Percentiles rank a stretch among this genome's conserved stretches.
phyloP scores from a whole-genome alignment of 768 basidiomycete species.

The Tylopilus sp. region DNA sequence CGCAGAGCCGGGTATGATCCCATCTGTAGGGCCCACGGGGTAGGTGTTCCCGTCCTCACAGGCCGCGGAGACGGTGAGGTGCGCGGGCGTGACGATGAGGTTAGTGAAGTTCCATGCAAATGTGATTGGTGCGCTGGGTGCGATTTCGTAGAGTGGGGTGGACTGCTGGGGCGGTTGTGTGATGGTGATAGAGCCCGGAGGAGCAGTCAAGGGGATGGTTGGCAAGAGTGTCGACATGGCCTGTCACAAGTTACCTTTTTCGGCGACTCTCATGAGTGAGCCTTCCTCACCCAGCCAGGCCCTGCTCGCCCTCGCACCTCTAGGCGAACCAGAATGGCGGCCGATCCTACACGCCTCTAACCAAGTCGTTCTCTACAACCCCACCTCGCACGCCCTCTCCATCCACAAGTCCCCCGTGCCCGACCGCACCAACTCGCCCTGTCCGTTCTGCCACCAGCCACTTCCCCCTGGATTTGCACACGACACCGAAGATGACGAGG shows the following conservation, averaged over 20 bases:
- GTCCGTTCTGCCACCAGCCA: slow-evolving; percentile 73
- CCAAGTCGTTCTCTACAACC: slow-evolving; percentile 86
- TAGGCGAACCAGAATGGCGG: slow-evolving; percentile 56
- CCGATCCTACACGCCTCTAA: slow-evolving; percentile 81
- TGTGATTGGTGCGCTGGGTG: slow-evolving; percentile 66
- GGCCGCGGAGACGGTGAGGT: slow-evolving; percentile 56
- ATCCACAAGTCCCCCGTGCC: slow-evolving; percentile 42
- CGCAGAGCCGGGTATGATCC: slow-evolving; percentile 47
- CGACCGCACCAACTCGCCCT: slow-evolving; percentile 33
- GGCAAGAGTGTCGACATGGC: slow-evolving; percentile 3
- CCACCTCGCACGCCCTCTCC: slow-evolving; percentile 77
- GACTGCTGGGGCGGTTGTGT: slow-evolving; percentile 80
- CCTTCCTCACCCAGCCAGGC: slow-evolving; percentile 32
- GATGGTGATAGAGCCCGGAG: slow-evolving; percentile 66
- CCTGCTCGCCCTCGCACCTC: slow-evolving; percentile 24
- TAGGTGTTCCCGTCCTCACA: slow-evolving; percentile 68
- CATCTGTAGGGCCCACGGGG: slow-evolving; percentile 54
- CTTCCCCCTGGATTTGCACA: slow-evolving; percentile 46
- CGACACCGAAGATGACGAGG: slow-evolving; percentile 21
- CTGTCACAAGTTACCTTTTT: no score
- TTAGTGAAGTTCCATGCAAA: slow-evolving; percentile 90
- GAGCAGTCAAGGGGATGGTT: slow-evolving; percentile 48
- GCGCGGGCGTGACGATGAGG: slow-evolving; percentile 60
- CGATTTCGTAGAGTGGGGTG: slow-evolving; percentile 88
- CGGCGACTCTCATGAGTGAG: slow-evolving; percentile 21